Percentiles rank a stretch among this genome's conserved stretches.
phyloP scores from a whole-genome alignment of 108 stramenopile species.

The Skeletonema potamos region DNA sequence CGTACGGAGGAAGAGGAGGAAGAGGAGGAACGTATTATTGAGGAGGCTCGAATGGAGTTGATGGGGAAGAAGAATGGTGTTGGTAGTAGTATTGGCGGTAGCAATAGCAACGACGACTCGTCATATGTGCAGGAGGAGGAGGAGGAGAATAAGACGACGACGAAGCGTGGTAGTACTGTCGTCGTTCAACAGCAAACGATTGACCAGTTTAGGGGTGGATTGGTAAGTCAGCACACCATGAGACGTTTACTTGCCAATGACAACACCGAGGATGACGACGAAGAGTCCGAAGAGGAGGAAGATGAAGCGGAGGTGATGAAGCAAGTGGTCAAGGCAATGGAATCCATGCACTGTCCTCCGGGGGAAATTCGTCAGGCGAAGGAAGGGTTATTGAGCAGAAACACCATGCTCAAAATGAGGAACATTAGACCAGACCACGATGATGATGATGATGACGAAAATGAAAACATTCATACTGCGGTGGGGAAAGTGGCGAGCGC shows the following conservation, averaged over 20 bases:
- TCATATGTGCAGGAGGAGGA: no score
- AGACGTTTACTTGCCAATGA: neutral
- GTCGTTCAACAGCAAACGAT: neutral
- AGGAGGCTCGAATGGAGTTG: neutral
- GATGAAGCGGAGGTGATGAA: neutral
- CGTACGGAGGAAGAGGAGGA: neutral
- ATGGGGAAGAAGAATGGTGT: neutral
- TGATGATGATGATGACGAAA: no score
- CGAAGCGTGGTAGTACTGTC: neutral
- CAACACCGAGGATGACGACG: neutral
- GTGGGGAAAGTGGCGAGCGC: no score
- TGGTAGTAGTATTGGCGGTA: no score
- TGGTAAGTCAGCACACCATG: neutral
- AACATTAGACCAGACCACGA: no score
- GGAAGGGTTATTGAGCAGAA: no score
- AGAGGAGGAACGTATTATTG: neutral
- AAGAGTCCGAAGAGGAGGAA: neutral
- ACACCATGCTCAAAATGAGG: neutral
- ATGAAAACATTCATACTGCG: no score
- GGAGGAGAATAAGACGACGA: no score
- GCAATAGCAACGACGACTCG: no score
- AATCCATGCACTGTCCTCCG: no score
- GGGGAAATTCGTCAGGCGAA: no score
- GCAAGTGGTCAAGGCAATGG: neutral
- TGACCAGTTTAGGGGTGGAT: neutral